These are phyloP conservation scores for Meira miltonrushii DNA, from an alignment of 1,284 basidiomycete genomes.

Conservation along the genomic window DNA sequence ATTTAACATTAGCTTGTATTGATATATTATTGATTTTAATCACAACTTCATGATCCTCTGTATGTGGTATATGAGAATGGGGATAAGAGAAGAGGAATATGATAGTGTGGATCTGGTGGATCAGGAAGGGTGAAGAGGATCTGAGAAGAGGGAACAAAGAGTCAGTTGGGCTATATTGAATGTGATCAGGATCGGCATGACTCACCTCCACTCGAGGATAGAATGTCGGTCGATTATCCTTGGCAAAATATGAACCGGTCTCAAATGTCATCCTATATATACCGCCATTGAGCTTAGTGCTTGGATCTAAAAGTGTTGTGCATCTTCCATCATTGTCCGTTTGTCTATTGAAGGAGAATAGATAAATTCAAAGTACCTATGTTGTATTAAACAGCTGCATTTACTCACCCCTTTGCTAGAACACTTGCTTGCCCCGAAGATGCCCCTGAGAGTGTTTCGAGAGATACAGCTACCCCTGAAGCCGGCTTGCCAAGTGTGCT, in stretches of 20 bases:
- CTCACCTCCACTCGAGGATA: conserved; percentile 81
- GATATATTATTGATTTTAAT: too few relatives aligned
- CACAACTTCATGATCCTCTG: conserved; percentile 59
- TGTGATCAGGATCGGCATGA: conserved; percentile 26
- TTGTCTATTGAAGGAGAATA: neutral
- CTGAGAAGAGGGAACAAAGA: conserved; percentile 12
- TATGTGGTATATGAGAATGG: conserved; percentile 90
- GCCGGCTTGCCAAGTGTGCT: conserved; percentile 76
- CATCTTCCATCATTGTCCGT: conserved; percentile 66
- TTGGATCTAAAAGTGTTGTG: conserved; percentile 62
- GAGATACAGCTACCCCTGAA: conserved; percentile 61
- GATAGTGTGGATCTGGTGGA: conserved; percentile 62
- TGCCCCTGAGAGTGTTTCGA: conserved; percentile 46
- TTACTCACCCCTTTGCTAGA: conserved; percentile 2
- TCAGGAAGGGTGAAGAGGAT: conserved; percentile 34
- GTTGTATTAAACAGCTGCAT: neutral
- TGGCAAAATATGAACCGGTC: conserved; percentile 74
- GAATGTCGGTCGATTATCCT: conserved; percentile 64
- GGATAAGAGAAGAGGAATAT: conserved; percentile 83
- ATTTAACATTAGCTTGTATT: too few relatives aligned
- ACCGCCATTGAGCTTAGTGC: conserved; percentile 54
- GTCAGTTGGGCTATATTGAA: conserved; percentile 44
- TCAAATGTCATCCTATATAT: conserved; percentile 79
- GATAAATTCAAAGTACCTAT: neutral
- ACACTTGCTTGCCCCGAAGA: neutral